A percentile compares a stretch with the other conserved stretches of the same genome.
Evolutionary conservation across 1,139 yeast species (phyloP).

Genomic region (Candida smagusa): DNA sequence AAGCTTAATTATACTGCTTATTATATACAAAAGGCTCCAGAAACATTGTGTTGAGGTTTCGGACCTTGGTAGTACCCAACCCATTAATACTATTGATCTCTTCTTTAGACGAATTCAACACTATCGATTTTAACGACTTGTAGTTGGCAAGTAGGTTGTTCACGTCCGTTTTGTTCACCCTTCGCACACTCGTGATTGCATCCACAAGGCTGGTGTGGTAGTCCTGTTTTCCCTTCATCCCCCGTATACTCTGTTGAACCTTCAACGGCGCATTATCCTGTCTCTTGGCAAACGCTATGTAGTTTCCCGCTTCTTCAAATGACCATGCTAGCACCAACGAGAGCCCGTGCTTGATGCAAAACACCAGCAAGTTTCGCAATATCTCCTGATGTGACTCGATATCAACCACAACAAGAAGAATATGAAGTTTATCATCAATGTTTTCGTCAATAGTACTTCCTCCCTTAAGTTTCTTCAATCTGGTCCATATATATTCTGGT

Average conservation of each 20-base stretch:
- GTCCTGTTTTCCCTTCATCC: constrained; percentile 20
- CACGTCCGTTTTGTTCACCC: constrained; percentile 61
- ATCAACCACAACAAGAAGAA: constrained; percentile 74
- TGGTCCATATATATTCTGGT: constrained; percentile 79
- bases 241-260: constrained; percentile 12
- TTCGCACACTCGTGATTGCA: constrained; percentile 48
- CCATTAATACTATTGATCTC: constrained; percentile 44
- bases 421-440: constrained; percentile 48
- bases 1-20: constrained; percentile 19
- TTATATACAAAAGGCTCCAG: constrained; percentile 53
- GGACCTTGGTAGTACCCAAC: constrained; percentile 53
- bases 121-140: constrained; percentile 49
- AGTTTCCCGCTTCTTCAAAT: constrained; percentile 82
- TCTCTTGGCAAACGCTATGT: constrained; percentile 53
- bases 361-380: constrained; percentile 64
- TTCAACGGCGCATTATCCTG: constrained; percentile 29
- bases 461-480: constrained; percentile 53
- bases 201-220: constrained; percentile 51
- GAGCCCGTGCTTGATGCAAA: constrained; percentile 68
- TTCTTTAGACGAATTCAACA: constrained; percentile 18
- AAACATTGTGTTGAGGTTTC: constrained; percentile 42
- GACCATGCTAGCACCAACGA: constrained; percentile 78
- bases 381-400: constrained; percentile 71
- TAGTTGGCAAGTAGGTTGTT: constrained; percentile 51
- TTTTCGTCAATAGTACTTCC: constrained; percentile 15